Evolutionary conservation across 768 basidiomycete species (phyloP), one percentile per base, ranked within the genome.

Genomic region (Pleurotus cornucopiae): DNA sequence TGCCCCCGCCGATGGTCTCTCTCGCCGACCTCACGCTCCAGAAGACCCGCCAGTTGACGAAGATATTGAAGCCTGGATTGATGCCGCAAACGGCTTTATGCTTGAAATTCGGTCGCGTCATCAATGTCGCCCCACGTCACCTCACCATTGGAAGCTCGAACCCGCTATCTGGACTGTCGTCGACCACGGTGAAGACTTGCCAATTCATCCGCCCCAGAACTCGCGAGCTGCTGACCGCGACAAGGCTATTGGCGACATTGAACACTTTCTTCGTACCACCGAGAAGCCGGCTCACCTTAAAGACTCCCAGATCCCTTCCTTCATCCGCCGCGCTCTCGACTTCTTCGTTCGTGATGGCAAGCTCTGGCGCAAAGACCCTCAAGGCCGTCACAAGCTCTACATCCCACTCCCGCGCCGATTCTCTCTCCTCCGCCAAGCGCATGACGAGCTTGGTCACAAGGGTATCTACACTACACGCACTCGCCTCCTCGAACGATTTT

Each of bases 401-500:
- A 45, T 73, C 1, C 46, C 60, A 0, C 49, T 49, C 0, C 46
- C 20, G 0, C 46, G 60, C 9, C 58, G 61, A 0, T 47, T 68
- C 20, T 43, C 56, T 4, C 54, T 72, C 11, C 26, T 71, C 23
- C 53, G 46, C 0, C 46, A 67, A 11, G 65, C 62, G 14, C 62
- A 69, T 30, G 63, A 69, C 34, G 58, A 66, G 1, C 59, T 65
- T 2, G 64, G 69, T 3, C 68, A 68, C 58, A 60, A 64, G 20
- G 66, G 70, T 0, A 60, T 69, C 46, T 69, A 61, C 44, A 48
- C 66, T 0, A 66, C 62, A 1, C 40, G 49, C 9, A 25, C 48
- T 0, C 62, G 55, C 6, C n/a, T 73, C 0, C n/a, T 18, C 2
- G 64, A 69, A 23, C 58, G 65, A 1, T 69, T 67, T 51, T 72